These are phyloP conservation scores for Diaporthe velutina DNA, from an alignment of 2,329 filamentous ascomycete species.

Conservation along the genomic window DNA sequence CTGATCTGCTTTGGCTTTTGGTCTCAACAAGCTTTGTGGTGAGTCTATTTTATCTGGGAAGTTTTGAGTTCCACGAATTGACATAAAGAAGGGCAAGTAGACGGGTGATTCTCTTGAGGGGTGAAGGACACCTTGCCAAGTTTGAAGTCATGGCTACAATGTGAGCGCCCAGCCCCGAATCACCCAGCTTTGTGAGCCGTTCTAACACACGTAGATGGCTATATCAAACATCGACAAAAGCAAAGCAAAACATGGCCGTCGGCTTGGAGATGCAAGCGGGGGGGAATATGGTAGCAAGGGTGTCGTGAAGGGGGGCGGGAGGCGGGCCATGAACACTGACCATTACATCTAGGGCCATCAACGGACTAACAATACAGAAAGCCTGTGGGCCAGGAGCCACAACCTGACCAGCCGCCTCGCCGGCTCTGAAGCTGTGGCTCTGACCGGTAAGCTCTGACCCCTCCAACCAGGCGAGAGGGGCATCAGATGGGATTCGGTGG, in stretches of 20 bases:
- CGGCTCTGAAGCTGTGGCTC: neutral
- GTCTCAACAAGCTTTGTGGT: neutral
- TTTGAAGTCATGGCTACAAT: neutral
- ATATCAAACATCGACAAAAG: neutral
- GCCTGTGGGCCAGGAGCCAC: neutral
- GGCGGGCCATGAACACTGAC: slow-evolving; percentile 3
- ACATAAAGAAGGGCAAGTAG: neutral
- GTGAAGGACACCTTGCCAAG: neutral
- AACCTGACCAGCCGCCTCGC: neutral
- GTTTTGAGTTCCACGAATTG: neutral
- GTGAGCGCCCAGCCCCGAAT: neutral
- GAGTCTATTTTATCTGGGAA: too few relatives aligned
- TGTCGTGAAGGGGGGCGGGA: neutral
- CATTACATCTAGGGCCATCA: neutral
- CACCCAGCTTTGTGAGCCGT: too few relatives aligned
- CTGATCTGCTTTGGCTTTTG: neutral
- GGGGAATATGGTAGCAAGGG: too few relatives aligned
- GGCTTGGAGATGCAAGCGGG: too few relatives aligned
- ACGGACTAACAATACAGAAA: slow-evolving; percentile 5
- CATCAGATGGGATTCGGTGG: neutral
- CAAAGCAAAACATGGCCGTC: too few relatives aligned
- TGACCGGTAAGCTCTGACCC: neutral
- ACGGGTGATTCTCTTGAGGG: too few relatives aligned
- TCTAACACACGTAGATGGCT: neutral
- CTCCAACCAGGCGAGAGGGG: neutral